These are phyloP conservation scores for Erodium maritimum DNA, from an alignment of 345 rosid genomes.

Conservation along the genomic window DNA sequence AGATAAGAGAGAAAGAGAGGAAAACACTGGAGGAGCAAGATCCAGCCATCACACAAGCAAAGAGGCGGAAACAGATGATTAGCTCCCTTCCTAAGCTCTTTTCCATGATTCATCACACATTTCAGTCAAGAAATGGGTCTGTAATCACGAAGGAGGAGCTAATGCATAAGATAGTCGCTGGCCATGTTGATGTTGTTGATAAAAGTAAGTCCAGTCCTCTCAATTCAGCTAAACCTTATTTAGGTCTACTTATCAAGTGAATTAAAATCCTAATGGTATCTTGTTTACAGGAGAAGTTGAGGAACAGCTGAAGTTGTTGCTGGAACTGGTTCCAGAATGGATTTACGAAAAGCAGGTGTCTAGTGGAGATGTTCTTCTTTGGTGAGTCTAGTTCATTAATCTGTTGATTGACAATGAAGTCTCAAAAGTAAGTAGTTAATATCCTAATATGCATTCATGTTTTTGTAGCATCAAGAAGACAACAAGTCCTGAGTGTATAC, in stretches of 20 bases:
- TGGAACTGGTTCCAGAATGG: slow-evolving; percentile 81
- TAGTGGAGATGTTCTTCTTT: slow-evolving; percentile 51
- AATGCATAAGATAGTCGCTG: slow-evolving; percentile 40
- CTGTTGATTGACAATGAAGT: no score
- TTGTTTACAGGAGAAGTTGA: slow-evolving; percentile 60
- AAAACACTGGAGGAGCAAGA: slow-evolving; percentile 49
- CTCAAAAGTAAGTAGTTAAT: no score
- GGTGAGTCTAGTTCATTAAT: slow-evolving; percentile 29
- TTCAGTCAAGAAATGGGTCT: slow-evolving; percentile 53
- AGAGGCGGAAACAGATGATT: slow-evolving; percentile 54
- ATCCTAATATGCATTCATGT: no score
- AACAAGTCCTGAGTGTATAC: slow-evolving; percentile 33
- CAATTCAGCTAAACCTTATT: neutral
- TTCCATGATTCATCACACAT: slow-evolving; percentile 49
- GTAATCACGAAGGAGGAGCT: slow-evolving; percentile 77
- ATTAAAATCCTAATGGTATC: no score
- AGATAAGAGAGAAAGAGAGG: slow-evolving; percentile 71
- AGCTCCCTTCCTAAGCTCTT: slow-evolving; percentile 68
- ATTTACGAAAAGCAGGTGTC: slow-evolving; percentile 55
- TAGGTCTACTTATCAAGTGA: no score
- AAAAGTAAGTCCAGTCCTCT: slow-evolving; percentile 2
- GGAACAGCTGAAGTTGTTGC: slow-evolving; percentile 59
- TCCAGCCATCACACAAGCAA: slow-evolving; percentile 78
- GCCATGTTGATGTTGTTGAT: slow-evolving; percentile 37
- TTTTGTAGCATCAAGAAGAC: slow-evolving; percentile 61